Conservation (phyloP, 2,329 filamentous ascomycete species). For the Fusarium bulbicola region DNA sequence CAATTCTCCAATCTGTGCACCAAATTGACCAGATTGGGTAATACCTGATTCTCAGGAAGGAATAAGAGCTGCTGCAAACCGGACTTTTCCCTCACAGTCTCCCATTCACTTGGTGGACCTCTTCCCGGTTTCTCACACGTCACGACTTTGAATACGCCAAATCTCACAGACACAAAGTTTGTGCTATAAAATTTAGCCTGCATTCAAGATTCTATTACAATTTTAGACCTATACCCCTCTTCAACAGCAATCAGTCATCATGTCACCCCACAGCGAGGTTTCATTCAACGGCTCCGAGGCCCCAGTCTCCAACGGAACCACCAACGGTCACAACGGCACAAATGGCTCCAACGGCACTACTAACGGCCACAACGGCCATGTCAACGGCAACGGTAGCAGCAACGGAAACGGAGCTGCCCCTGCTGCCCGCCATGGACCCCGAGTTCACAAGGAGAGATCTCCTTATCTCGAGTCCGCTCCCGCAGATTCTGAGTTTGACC, state of each 20-base stretch:
- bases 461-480: slow-evolving; percentile 36
- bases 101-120: slow-evolving; percentile 14
- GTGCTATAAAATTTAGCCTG: neutral
- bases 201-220: neutral
- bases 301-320: slow-evolving; percentile 30
- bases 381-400: slow-evolving; percentile 32
- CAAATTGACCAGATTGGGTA: slow-evolving; percentile 20
- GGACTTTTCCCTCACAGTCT: slow-evolving; percentile 18
- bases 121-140: neutral
- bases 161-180: slow-evolving; percentile 12
- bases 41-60: slow-evolving; percentile 14
- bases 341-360: slow-evolving; percentile 21
- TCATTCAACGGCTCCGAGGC: slow-evolving; percentile 41
- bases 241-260: slow-evolving; percentile 32
- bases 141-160: slow-evolving; percentile 14
- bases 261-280: slow-evolving; percentile 51
- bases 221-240: slow-evolving; percentile 16
- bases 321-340: slow-evolving; percentile 17
- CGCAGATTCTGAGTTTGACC: slow-evolving; percentile 76
- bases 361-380: slow-evolving; percentile 13
- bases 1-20: neutral
- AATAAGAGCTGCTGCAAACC: slow-evolving; percentile 17
- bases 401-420: slow-evolving; percentile 38
- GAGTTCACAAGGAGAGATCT: slow-evolving; percentile 36
- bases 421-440: slow-evolving; percentile 31